Conservation (phyloP, 2,329 filamentous ascomycete species). For the Botryosphaeria dothidea region DNA sequence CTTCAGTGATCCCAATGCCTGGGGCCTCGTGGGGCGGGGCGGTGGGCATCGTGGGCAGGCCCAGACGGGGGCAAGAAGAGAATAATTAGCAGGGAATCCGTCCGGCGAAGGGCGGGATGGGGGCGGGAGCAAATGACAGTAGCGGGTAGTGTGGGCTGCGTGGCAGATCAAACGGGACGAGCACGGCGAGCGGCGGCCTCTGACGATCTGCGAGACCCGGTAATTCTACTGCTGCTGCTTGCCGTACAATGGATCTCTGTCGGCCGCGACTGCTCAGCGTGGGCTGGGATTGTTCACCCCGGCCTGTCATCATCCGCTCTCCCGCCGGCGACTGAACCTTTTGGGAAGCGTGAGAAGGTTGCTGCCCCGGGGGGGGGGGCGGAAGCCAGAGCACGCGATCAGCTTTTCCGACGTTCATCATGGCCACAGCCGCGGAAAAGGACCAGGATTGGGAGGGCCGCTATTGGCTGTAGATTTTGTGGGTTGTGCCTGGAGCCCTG, state of each 20-base stretch:
- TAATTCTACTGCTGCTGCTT: not conserved
- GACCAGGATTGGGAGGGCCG: not conserved
- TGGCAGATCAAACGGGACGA: slow-evolving; percentile 6
- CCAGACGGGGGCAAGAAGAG: not conserved
- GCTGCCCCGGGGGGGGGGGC: not conserved
- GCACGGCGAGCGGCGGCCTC: not conserved
- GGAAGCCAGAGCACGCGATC: not conserved
- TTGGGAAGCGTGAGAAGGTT: not conserved
- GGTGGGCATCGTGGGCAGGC: not conserved
- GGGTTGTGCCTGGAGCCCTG: not conserved
- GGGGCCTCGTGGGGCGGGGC: not conserved
- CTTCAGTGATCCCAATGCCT: not conserved
- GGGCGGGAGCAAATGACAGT: not conserved
- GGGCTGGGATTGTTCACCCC: not conserved
- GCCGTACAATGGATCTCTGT: not conserved
- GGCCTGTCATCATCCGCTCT: not conserved
- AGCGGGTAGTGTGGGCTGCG: not conserved
- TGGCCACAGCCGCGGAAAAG: not conserved
- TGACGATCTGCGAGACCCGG: not conserved
- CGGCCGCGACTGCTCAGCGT: not conserved
- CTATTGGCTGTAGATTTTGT: not conserved
- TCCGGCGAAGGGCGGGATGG: not conserved
- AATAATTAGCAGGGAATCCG: not conserved
- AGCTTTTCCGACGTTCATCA: not conserved
- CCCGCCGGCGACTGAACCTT: not conserved